Conservation (phyloP, 345 rosid species). For the Kernera saxatilis region DNA sequence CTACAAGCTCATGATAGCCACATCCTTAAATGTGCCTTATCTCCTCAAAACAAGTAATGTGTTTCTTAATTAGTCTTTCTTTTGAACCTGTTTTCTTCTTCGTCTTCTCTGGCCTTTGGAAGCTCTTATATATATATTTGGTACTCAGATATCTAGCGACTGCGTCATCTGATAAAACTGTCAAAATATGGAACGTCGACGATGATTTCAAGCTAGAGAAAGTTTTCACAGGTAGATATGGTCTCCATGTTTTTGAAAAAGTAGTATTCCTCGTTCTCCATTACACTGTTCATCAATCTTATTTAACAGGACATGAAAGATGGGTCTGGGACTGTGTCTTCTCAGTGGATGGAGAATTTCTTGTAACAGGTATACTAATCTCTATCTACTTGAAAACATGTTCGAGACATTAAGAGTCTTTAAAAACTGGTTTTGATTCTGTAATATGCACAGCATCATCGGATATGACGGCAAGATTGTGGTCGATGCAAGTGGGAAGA, state of each 20-base stretch:
- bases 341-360: constrained; percentile 90
- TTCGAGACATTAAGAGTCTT: neutral
- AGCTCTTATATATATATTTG: neutral
- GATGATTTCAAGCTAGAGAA: constrained; percentile 84
- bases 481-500: constrained; percentile 58
- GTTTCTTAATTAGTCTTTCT: neutral
- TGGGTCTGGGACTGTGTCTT: constrained; percentile 99
- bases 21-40: constrained; percentile 87
- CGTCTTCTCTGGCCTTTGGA: neutral
- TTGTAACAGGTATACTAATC: constrained; percentile 59
- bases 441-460: constrained; percentile 59
- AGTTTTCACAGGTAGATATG: constrained; percentile 63
- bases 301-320: constrained; percentile 67
- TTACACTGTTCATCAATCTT: neutral
- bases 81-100: neutral
- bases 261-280: neutral
- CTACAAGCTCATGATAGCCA: constrained; percentile 75
- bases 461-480: constrained; percentile 79
- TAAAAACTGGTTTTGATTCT: constrained; percentile 2
- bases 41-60: constrained; percentile 72
- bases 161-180: constrained; percentile 86
- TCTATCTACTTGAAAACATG: neutral
- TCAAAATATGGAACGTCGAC: constrained; percentile 93
- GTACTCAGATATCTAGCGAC: constrained; percentile 81
- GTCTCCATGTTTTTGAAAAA: neutral